Percentiles rank a stretch among this genome's conserved stretches.
phyloP scores from a whole-genome alignment of 2,329 filamentous ascomycete genomes.

The Neoarthrinium moseri region DNA sequence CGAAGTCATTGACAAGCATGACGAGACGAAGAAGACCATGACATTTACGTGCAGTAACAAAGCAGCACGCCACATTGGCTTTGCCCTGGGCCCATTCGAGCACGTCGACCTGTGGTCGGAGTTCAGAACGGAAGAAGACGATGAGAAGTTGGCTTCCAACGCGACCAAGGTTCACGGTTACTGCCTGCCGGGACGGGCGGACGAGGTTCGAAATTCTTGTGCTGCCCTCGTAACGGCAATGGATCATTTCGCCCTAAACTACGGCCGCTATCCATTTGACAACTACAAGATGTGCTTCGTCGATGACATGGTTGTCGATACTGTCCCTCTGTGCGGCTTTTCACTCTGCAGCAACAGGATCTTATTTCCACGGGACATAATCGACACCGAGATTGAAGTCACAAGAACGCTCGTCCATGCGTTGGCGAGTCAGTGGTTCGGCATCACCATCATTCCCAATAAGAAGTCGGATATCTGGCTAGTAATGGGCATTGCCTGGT shows the following conservation, averaged over 20 bases:
- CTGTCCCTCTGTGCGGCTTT: slow-evolving; percentile 75
- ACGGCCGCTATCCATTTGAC: slow-evolving; percentile 86
- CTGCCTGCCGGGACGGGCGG: slow-evolving; percentile 78
- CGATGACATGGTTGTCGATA: slow-evolving; percentile 79
- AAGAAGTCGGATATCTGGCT: slow-evolving; percentile 83
- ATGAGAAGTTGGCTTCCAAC: slow-evolving; percentile 84
- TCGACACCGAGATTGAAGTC: slow-evolving; percentile 80
- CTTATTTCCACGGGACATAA: slow-evolving; percentile 79
- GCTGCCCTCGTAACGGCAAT: slow-evolving; percentile 81
- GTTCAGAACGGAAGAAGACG: slow-evolving; percentile 86
- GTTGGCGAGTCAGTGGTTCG: slow-evolving; percentile 89
- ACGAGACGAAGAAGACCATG: slow-evolving; percentile 82
- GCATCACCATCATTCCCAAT: slow-evolving; percentile 86
- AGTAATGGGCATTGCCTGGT: slow-evolving; percentile 85
- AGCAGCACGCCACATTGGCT: slow-evolving; percentile 85
- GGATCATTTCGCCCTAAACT: slow-evolving; percentile 87
- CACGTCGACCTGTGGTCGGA: slow-evolving; percentile 82
- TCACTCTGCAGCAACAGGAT: slow-evolving; percentile 85
- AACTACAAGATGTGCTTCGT: slow-evolving; percentile 94
- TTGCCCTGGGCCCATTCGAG: slow-evolving; percentile 93
- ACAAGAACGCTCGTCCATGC: slow-evolving; percentile 80
- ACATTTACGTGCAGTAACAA: slow-evolving; percentile 79
- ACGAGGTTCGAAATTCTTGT: slow-evolving; percentile 85
- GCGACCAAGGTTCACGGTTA: slow-evolving; percentile 89
- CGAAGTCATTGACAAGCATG: slow-evolving; percentile 73